These are phyloP conservation scores for Serendipita indica DNA, from an alignment of 768 basidiomycete species.

Conservation along the genomic window DNA sequence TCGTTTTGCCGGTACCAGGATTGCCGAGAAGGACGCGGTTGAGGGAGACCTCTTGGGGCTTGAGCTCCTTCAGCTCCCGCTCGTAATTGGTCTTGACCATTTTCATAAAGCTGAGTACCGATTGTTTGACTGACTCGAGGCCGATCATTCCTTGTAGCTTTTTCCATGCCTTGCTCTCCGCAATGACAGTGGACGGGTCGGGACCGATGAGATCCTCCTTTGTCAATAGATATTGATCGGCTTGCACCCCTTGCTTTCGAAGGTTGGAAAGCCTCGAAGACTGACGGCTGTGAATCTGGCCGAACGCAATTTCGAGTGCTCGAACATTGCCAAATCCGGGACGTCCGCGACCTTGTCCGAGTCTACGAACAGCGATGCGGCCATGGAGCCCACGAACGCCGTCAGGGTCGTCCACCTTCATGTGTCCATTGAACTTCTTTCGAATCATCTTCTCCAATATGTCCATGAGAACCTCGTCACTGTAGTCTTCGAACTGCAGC, in stretches of 20 bases:
- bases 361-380: constrained; percentile 42
- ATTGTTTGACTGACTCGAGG: constrained; percentile 40
- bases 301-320: constrained; percentile 38
- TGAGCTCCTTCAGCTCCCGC: constrained; percentile 42
- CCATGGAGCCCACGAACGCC: constrained; percentile 39
- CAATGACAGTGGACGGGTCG: constrained; percentile 37
- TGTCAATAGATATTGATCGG: constrained; percentile 37
- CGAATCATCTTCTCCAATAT: constrained; percentile 39
- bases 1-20: constrained; percentile 60
- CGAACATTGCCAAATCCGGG: constrained; percentile 57
- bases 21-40: constrained; percentile 54
- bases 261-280: constrained; percentile 33
- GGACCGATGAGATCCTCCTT: constrained; percentile 52
- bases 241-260: constrained; percentile 25
- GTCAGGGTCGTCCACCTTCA: constrained; percentile 35
- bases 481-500: constrained; percentile 47
- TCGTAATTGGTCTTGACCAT: constrained; percentile 39
- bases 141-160: constrained; percentile 40
- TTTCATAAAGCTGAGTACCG: constrained; percentile 33
- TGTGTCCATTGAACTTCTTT: constrained; percentile 33
- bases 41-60: constrained; percentile 38
- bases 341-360: constrained; percentile 44
- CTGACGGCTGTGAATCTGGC: constrained; percentile 36
- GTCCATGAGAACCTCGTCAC: constrained; percentile 36
- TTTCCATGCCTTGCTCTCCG: constrained; percentile 34